These are phyloP conservation scores for Calonectria hongkongensis DNA, from an alignment of 2,329 filamentous ascomycete species.

Conservation along the genomic window DNA sequence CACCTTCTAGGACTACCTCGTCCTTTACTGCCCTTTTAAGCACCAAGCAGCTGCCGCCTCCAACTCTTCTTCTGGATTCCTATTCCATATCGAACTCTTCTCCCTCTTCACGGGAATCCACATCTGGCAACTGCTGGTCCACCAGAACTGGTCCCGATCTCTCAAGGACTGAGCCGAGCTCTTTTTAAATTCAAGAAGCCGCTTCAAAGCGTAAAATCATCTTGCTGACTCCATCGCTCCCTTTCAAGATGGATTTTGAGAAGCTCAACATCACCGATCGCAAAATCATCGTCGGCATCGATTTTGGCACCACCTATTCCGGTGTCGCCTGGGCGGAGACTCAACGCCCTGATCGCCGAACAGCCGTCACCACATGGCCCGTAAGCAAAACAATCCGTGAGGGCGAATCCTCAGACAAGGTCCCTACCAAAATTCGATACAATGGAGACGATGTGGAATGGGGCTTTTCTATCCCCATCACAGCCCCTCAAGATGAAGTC, in stretches of 20 bases:
- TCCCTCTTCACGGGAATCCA: background rate
- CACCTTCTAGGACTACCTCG: constrained; percentile 24
- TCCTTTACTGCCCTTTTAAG: constrained; percentile 31
- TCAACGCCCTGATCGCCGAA: constrained; percentile 59
- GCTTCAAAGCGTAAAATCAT: constrained; percentile 7
- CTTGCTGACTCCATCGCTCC: constrained; percentile 5
- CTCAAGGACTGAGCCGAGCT: background rate
- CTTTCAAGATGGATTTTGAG: constrained; percentile 61
- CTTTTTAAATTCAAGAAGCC: background rate
- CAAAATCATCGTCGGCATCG: constrained; percentile 69
- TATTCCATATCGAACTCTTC: background rate
- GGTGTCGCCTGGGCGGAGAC: constrained; percentile 70
- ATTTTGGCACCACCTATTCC: constrained; percentile 73
- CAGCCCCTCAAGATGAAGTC: constrained; percentile 61
- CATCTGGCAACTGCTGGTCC: background rate
- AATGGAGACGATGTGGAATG: constrained; percentile 62
- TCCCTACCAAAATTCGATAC: constrained; percentile 67
- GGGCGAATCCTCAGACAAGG: constrained; percentile 65
- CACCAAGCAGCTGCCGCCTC: constrained; percentile 33
- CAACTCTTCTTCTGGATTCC: background rate
- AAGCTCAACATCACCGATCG: constrained; percentile 59
- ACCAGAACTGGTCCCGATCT: background rate
- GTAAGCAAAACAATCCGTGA: constrained; percentile 59
- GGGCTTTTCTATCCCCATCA: constrained; percentile 66
- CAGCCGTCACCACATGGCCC: constrained; percentile 65